Evolutionary conservation across 202 grass and related monocot species (phyloP).

Genomic region (Setaria italica): DNA sequence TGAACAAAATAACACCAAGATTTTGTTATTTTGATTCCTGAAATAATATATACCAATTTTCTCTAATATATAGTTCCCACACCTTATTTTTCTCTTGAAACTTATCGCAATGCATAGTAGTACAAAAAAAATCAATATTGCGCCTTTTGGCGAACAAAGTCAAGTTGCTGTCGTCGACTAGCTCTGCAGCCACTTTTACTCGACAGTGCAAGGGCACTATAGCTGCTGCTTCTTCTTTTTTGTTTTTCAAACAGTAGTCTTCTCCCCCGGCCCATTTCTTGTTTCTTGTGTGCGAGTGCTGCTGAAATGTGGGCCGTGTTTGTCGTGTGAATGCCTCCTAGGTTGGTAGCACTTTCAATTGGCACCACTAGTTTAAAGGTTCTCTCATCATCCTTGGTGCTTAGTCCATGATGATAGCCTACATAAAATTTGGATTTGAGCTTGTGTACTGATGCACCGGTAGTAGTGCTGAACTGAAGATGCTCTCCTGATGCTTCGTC

Average conservation of each 20-base stretch:
- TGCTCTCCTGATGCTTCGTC: neutral
- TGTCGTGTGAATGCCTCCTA: conserved; percentile 27
- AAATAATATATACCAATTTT: neutral
- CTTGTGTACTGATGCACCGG: neutral
- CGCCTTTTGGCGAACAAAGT: neutral
- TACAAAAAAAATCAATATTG: neutral
- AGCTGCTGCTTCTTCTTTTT: accelerated
- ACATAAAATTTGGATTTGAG: neutral
- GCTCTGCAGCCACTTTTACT: conserved; percentile 1
- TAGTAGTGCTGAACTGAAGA: neutral
- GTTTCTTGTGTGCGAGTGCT: neutral
- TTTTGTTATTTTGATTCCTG: neutral
- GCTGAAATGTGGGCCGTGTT: neutral
- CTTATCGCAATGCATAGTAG: neutral
- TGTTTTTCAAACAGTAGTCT: neutral
- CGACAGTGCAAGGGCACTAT: conserved; percentile 10
- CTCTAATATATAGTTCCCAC: neutral
- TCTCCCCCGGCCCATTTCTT: neutral
- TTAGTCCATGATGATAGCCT: conserved; percentile 11
- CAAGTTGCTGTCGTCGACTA: neutral
- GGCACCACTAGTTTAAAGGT: conserved; percentile 5
- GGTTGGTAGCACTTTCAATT: neutral
- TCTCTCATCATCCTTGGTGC: neutral
- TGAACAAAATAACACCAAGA: neutral
- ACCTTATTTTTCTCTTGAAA: neutral